Base-by-base conservation (phyloP, 371 early-diverging fungal species). In the Mucor ambiguus region DNA sequence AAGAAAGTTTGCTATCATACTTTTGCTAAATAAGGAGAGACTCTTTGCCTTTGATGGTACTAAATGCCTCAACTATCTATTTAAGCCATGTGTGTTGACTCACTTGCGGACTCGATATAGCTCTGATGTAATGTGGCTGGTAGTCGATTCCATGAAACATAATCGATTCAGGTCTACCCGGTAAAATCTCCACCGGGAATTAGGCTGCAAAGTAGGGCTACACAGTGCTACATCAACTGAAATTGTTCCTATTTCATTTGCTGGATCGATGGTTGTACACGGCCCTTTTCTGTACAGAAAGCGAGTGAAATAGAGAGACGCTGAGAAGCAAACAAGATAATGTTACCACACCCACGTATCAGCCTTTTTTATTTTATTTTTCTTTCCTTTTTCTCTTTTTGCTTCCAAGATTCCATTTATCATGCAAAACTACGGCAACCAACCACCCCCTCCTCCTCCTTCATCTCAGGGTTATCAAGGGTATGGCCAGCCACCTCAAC, bases 381-480 rank as follows among this genome's bases (percentile, higher is more conserved):
- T 49, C 6, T 26, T 49, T 14, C 41, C 24, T 48, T 61, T 48
- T 16, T 22, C 9, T 9, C 9, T 33, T 30, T 33, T 61, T 49
- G 32, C 22, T 61, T 22, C 0, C n/a, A 43, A 29, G 32, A 59
- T 55, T 33, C 33, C 16, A 16, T 29, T 10, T 35, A 33, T 7
- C 9, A 61, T 49, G 49, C 49, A 61, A 12, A 49, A 61, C 24
- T 44, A 60, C 46, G 30, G 44, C 46, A 29, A 43, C 37, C 60
- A 26, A 32, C 24, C 65, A 22, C 55, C 20, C 44, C 44, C 44
- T 20, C 44, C 44, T 44, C 44, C 44, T 20, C 44, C 44, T 44
- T n/a, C 49, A 49, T 14, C 55, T 18, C 55, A 55, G 30, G 37
- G 37, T 38, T 59, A 46, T 32, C 65, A 58, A 49, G 66, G 66